Conservation (phyloP, 208 protist species). For the Entamoeba histolytica region DNA sequence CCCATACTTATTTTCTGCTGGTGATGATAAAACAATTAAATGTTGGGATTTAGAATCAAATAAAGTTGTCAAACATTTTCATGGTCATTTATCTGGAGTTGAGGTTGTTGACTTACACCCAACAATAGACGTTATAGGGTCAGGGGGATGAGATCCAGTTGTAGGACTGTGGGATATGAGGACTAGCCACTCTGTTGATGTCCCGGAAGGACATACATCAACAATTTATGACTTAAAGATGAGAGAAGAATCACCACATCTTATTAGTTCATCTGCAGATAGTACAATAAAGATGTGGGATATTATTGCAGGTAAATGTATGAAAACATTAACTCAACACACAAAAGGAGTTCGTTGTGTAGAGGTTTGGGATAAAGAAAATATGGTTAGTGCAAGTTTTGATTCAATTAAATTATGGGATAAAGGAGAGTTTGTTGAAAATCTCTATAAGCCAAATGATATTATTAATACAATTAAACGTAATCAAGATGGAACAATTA, state of each 20-base stretch:
- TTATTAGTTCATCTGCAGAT: not conserved
- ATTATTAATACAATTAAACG: not conserved
- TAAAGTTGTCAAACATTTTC: conserved; percentile 28
- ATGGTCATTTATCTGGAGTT: not conserved
- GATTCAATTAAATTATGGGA: not conserved
- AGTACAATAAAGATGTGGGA: not conserved
- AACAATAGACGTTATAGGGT: conserved; percentile 79
- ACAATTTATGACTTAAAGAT: not conserved
- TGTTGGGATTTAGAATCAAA: conserved; percentile 94
- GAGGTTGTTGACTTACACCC: conserved; percentile 72
- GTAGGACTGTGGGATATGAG: conserved; percentile 22
- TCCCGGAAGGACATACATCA: not conserved
- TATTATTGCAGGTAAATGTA: not conserved
- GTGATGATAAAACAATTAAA: conserved; percentile 90
- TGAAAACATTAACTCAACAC: not conserved
- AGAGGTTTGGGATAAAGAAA: not conserved
- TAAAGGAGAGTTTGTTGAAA: not conserved
- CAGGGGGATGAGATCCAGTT: conserved; percentile 74
- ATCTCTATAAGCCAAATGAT: not conserved
- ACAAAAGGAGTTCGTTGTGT: not conserved
- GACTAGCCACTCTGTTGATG: not conserved
- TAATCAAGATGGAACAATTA: not conserved
- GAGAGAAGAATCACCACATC: not conserved
- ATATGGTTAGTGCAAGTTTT: not conserved
- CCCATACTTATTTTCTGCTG: conserved; percentile 89